Evolutionary conservation across 2,329 filamentous ascomycete species (phyloP), one percentile per base, ranked within the genome.

Genomic region (Aspergillus texensis): DNA sequence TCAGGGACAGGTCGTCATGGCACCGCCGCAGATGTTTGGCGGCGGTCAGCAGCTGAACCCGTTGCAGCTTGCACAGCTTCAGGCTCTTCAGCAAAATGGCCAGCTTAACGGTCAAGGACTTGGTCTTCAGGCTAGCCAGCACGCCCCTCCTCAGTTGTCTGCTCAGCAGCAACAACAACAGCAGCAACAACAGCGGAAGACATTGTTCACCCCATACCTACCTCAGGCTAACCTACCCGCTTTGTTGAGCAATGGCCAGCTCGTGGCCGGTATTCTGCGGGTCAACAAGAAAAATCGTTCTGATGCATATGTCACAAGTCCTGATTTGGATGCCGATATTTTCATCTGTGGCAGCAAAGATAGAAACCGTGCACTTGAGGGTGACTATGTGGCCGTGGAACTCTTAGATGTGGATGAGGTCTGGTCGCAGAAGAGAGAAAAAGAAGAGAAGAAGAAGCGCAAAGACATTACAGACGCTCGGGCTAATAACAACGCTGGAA

Each of bases 221-320:
- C 94, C 95, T 19, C 95, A 99, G 78, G 94, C 94, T 8, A 96
- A 91, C 63, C 85, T 99, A 24, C 95, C 95, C 63, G 94, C 94
- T 57, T 86, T 99, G 45, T 87, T 98, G 62, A 90, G 88, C 65
- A 93, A 97, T 74, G 95, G 95, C 21, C 93, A 97, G 79, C 89
- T 99, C 62, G 95, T 99, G 60, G 94, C 94, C 65, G 95, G 95
- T 82, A 93, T 97, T 71, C 90, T 99, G 58, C 92, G 95, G 65
- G 95, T 99, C 69, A 99, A 99, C 87, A 99, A 98, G 85, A 99
- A 99, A 86, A 99, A 99, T 81, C 91, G 95, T 67, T 98, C 94
- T 72, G 95, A 99, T 79, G 95, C 95, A 32, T 99, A 99, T 74
- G 95, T 99, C 61, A 95, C 95, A 12, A 97, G 93, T 14, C 89